phyloP scores from a whole-genome alignment of 768 basidiomycete genomes.

The Termitomyces sp. region DNA sequence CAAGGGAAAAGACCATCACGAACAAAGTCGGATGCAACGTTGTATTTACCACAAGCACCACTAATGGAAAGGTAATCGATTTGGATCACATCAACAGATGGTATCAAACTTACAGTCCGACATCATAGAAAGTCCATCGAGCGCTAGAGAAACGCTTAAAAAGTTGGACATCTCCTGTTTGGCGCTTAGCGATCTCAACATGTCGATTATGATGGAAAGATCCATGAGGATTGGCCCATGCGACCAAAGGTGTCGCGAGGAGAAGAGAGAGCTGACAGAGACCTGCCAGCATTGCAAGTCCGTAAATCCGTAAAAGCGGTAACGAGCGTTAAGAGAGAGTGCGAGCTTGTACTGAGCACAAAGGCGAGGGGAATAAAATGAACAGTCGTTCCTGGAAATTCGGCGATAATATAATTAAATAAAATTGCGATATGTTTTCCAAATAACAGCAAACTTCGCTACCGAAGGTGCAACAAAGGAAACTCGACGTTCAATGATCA shows the following conservation, averaged over 20 bases:
- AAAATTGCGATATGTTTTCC: neutral
- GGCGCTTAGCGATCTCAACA: slow-evolving; percentile 24
- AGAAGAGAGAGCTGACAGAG: slow-evolving; percentile 19
- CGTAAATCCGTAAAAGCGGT: neutral
- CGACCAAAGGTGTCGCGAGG: slow-evolving; percentile 27
- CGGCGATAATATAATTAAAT: neutral
- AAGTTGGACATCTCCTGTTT: slow-evolving; percentile 19
- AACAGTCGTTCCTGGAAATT: neutral
- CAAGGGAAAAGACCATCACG: slow-evolving; percentile 5
- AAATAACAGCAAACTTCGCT: slow-evolving; percentile 15
- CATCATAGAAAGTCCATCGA: slow-evolving; percentile 30
- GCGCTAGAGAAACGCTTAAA: slow-evolving; percentile 22
- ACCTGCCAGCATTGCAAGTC: slow-evolving; percentile 16
- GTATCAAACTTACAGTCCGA: slow-evolving; percentile 24
- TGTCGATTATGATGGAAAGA: slow-evolving; percentile 19
- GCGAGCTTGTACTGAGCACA: slow-evolving; percentile 1
- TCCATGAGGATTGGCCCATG: slow-evolving; percentile 27
- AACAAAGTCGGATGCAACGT: slow-evolving; percentile 25
- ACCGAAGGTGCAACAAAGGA: neutral
- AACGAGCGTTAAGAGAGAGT: slow-evolving; percentile 18
- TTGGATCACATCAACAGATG: neutral
- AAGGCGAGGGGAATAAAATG: slow-evolving; percentile 1
- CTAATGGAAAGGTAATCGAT: slow-evolving; percentile 9
- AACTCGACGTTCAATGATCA: neutral
- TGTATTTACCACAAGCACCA: slow-evolving; percentile 29